Evolutionary conservation across 495 filamentous ascomycete genomes (phyloP).

Genomic region (Lentithecium fluviatile): DNA sequence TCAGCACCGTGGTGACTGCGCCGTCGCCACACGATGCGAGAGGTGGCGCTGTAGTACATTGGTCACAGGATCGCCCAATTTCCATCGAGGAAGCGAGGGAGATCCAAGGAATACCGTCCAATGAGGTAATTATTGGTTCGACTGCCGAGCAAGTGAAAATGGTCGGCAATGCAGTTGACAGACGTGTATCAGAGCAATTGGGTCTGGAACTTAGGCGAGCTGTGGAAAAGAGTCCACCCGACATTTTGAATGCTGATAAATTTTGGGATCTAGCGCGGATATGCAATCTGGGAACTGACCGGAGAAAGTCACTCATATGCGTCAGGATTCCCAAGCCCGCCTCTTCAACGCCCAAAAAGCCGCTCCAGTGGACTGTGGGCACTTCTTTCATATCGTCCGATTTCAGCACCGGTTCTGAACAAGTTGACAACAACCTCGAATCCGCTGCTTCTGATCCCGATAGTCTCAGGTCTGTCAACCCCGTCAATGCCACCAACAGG

Average conservation of each 20-base stretch:
- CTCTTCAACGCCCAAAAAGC: too few relatives aligned
- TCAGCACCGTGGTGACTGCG: constrained; percentile 58
- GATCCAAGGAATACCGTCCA: constrained; percentile 65
- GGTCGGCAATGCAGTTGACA: constrained; percentile 71
- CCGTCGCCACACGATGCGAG: constrained; percentile 49
- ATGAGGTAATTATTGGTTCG: constrained; percentile 64
- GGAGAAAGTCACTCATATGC: too few relatives aligned
- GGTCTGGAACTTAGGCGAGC: constrained; percentile 62
- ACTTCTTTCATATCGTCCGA: too few relatives aligned
- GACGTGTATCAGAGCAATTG: constrained; percentile 59
- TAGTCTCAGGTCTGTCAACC: too few relatives aligned
- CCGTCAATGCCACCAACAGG: too few relatives aligned
- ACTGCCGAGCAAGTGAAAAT: constrained; percentile 56
- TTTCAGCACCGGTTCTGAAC: too few relatives aligned
- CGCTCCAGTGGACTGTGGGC: too few relatives aligned
- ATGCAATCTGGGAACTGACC: too few relatives aligned
- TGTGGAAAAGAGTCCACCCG: background rate
- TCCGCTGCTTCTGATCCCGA: too few relatives aligned
- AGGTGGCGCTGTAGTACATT: constrained; percentile 56
- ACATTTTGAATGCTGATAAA: background rate
- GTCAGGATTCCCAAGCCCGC: too few relatives aligned
- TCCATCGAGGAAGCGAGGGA: constrained; percentile 62
- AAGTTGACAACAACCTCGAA: too few relatives aligned
- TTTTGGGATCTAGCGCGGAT: too few relatives aligned
- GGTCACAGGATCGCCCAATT: constrained; percentile 55